Conservation (phyloP, 2,329 filamentous ascomycete genomes). For the Colletotrichum karsti region DNA sequence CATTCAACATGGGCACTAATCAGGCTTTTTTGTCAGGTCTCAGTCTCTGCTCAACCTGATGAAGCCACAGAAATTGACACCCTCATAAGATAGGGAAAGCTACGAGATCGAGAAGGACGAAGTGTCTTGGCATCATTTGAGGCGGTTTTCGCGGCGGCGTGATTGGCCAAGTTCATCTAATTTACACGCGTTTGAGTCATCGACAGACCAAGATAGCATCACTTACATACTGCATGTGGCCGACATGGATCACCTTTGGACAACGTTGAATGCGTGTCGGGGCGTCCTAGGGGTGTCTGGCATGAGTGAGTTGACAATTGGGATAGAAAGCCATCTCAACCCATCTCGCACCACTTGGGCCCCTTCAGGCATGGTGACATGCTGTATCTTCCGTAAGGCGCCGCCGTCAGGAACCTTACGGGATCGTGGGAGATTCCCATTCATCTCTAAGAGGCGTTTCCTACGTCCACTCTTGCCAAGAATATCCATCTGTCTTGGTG, state of each 20-base stretch:
- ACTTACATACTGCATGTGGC: background rate
- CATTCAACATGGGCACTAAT: background rate
- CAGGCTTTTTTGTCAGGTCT: background rate
- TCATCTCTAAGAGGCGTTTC: background rate
- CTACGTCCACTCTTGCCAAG: slow-evolving; percentile 10
- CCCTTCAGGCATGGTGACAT: background rate
- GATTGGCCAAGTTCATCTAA: background rate
- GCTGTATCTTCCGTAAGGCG: background rate
- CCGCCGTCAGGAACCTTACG: background rate
- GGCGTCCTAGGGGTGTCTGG: background rate
- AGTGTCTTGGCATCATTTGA: background rate
- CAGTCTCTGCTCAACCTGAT: background rate
- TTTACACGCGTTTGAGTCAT: slow-evolving; percentile 2
- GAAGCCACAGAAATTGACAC: background rate
- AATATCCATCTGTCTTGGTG: background rate
- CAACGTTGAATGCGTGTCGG: background rate
- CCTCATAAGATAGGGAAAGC: background rate
- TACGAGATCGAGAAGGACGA: background rate
- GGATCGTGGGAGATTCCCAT: background rate
- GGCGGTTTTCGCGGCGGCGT: background rate
- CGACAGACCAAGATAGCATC: background rate
- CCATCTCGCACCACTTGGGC: background rate
- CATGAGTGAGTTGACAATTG: background rate
- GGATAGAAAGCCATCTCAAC: background rate
- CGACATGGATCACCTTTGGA: background rate